Base-by-base conservation (phyloP, 1,139 yeast genomes). In the Pichia sp. region DNA sequence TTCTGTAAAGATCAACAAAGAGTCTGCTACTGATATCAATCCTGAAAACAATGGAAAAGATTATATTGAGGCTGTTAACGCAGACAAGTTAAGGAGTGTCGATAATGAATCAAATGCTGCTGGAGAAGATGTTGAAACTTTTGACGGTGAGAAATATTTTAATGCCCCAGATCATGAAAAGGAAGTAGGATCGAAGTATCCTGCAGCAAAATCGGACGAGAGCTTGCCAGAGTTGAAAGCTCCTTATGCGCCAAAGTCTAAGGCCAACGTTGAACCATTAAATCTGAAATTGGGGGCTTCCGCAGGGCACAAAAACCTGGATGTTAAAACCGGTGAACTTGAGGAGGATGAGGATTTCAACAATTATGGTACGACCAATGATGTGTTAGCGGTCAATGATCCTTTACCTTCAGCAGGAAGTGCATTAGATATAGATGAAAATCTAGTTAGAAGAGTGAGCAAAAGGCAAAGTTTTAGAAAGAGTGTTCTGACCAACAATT, bases 371-470 rank as follows among this genome's bases (percentile, higher is more conserved):
- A 31, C 33, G 12, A 20, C n/a, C 24, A 48, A 16, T 9, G 12
- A 17, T 48, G 20, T 20, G 5, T 30, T 3, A 1, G 14, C 16
- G 10, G 29, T 42, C n/a, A 44, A 42, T 29, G 31, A 41, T 31
- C 7, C 51, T 27, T 14, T 50, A 12, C 45, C 50, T 10, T 50
- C 58, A 17, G 54, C 54, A 1, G 54, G 51, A 12, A 59, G 65
- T 54, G 66, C 66, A 6, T 55, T 64, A 30, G 64, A 61, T 45
- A 44, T 60, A 46, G 59, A 46, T 52, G 64, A 50, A 58, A 54
- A 49, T 9, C 53, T 54, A 41, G 53, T 48, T 31, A 49, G 54
- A 40, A 56, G 60, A 31, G 60, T 59, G 3, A 53, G 57, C 29
- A 48, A 49, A 33, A 53, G 61, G 46, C 38, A 46, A 16, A 53